phyloP scores from a whole-genome alignment of 2,329 filamentous ascomycete genomes.

The Monilinia aucupariae region DNA sequence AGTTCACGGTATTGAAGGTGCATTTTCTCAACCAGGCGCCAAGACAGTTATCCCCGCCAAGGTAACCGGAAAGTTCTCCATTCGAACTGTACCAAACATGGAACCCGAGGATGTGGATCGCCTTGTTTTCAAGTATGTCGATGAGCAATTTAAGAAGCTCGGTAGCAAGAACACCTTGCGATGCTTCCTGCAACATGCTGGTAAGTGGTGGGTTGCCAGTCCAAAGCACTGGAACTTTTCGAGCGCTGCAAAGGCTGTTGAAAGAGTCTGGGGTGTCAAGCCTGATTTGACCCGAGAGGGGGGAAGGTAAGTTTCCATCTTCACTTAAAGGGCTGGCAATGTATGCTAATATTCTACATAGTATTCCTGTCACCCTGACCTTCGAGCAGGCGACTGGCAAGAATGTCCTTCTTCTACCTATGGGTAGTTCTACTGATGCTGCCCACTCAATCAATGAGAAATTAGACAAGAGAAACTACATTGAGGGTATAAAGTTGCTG shows the following conservation, averaged over 20 bases:
- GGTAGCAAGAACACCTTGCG: slow-evolving; percentile 88
- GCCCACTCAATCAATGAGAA: slow-evolving; percentile 99
- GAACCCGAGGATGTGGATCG: slow-evolving; percentile 84
- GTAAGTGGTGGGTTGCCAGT: slow-evolving; percentile 98
- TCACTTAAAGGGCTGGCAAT: slow-evolving; percentile 1
- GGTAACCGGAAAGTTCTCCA: slow-evolving; percentile 97
- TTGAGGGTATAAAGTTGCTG: slow-evolving; percentile 93
- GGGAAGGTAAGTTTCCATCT: slow-evolving; percentile 59
- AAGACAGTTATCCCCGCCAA: slow-evolving; percentile 99
- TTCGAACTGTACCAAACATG: slow-evolving; percentile 97
- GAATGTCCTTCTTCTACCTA: slow-evolving; percentile 90
- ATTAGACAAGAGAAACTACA: slow-evolving; percentile 94
- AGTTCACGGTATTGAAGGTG: slow-evolving; percentile 90
- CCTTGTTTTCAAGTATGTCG: slow-evolving; percentile 75
- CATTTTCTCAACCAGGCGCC: slow-evolving; percentile 85
- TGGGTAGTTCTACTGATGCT: slow-evolving; percentile 95
- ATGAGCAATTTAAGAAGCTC: slow-evolving; percentile 79
- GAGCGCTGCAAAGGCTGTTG: slow-evolving; percentile 89
- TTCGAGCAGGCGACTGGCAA: slow-evolving; percentile 98
- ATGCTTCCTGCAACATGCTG: slow-evolving; percentile 76
- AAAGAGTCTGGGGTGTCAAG: slow-evolving; percentile 88
- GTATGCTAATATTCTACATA: slow-evolving; percentile 36
- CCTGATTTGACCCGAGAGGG: slow-evolving; percentile 96
- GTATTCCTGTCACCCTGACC: slow-evolving; percentile 92
- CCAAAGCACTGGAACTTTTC: slow-evolving; percentile 99